These are phyloP conservation scores for Silene coronaria DNA, from an alignment of 179 eudicot genomes.

Conservation along the genomic window DNA sequence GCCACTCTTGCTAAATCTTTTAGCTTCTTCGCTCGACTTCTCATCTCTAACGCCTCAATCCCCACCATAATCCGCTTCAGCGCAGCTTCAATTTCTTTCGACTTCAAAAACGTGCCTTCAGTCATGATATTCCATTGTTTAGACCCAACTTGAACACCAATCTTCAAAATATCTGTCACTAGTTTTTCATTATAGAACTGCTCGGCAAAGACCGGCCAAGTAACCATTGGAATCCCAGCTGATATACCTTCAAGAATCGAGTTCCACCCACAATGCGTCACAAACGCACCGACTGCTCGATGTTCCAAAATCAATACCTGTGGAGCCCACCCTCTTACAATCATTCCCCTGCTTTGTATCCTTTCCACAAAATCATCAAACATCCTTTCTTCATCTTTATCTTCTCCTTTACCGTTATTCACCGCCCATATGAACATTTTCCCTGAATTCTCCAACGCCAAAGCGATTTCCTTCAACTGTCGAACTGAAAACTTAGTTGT, in stretches of 20 bases:
- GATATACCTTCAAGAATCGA: slow-evolving; percentile 29
- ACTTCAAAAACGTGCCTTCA: slow-evolving; percentile 14
- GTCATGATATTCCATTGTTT: background rate
- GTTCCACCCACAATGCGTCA: slow-evolving; percentile 39
- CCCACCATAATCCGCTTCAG: slow-evolving; percentile 23
- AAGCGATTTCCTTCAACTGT: slow-evolving; percentile 36
- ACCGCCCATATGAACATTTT: too few relatives aligned
- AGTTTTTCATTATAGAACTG: slow-evolving; percentile 31
- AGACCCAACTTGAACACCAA: slow-evolving; percentile 29
- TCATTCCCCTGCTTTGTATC: slow-evolving; percentile 19
- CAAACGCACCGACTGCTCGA: slow-evolving; percentile 26
- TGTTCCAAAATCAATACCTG: slow-evolving; percentile 28
- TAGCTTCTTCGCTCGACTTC: slow-evolving; percentile 20
- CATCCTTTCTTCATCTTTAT: background rate
- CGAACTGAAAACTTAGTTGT: background rate
- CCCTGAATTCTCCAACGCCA: too few relatives aligned
- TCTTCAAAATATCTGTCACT: slow-evolving; percentile 23
- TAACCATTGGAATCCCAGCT: slow-evolving; percentile 30
- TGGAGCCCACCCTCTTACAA: slow-evolving; percentile 36
- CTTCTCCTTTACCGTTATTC: too few relatives aligned
- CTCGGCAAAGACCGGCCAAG: slow-evolving; percentile 30
- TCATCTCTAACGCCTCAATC: slow-evolving; percentile 24
- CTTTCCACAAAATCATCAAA: too few relatives aligned
- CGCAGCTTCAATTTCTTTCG: slow-evolving; percentile 16
- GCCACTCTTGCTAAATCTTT: slow-evolving; percentile 28